Evolutionary conservation across 2,329 filamentous ascomycete genomes (phyloP).

Genomic region (Xylaria sp.): DNA sequence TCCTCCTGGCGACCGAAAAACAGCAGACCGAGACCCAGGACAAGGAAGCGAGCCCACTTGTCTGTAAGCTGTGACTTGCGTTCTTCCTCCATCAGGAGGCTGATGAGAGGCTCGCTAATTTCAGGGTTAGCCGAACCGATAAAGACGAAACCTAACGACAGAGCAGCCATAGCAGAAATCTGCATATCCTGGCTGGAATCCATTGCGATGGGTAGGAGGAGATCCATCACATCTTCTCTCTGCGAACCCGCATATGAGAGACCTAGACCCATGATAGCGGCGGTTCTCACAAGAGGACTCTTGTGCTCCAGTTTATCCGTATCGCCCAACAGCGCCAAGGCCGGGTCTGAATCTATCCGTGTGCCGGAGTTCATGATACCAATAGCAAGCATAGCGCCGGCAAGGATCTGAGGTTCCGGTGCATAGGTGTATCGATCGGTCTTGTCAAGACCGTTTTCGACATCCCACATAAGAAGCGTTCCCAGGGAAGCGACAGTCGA

Average conservation of each 20-base stretch:
- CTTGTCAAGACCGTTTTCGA: slow-evolving; percentile 85
- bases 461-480: slow-evolving; percentile 87
- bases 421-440: slow-evolving; percentile 93
- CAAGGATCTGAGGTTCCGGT: slow-evolving; percentile 74
- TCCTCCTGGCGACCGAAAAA: slow-evolving; percentile 98
- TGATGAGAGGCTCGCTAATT: slow-evolving; percentile 86
- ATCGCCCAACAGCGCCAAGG: slow-evolving; percentile 79
- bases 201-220: slow-evolving; percentile 78
- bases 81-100: slow-evolving; percentile 89
- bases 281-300: slow-evolving; percentile 70
- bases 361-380: slow-evolving; percentile 96
- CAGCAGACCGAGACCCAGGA: slow-evolving; percentile 82
- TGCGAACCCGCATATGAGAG: slow-evolving; percentile 92
- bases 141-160: slow-evolving; percentile 84
- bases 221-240: slow-evolving; percentile 79
- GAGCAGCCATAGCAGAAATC: slow-evolving; percentile 89
- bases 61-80: slow-evolving; percentile 86
- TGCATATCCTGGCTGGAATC: slow-evolving; percentile 89
- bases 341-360: slow-evolving; percentile 81
- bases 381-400: slow-evolving; percentile 85
- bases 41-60: slow-evolving; percentile 98
- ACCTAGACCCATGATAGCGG: slow-evolving; percentile 92
- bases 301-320: slow-evolving; percentile 72
- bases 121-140: slow-evolving; percentile 89
- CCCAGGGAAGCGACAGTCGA: slow-evolving; percentile 92